Percentiles rank a stretch among this genome's conserved stretches.
Evolutionary conservation across 441 rosid species (phyloP).

Genomic region (Rhodomyrtus psidioides): DNA sequence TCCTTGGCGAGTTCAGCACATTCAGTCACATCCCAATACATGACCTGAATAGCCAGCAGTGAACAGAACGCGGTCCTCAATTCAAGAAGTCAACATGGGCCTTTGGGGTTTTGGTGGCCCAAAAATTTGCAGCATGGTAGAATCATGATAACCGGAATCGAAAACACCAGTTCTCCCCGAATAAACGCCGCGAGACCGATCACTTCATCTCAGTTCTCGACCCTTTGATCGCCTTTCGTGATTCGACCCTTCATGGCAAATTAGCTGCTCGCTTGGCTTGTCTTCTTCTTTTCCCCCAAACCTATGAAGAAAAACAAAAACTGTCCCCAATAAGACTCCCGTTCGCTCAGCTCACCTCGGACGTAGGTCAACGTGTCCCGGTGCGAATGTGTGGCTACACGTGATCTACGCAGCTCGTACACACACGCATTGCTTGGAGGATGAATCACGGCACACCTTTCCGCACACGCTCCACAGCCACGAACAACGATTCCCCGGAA

Average conservation of each 20-base stretch:
- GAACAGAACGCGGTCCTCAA: neutral
- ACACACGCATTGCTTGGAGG: neutral
- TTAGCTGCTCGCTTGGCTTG: neutral
- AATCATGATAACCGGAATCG: neutral
- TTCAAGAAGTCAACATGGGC: neutral
- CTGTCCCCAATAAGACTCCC: neutral
- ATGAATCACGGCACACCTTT: neutral
- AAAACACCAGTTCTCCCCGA: neutral
- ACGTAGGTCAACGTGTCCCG: neutral
- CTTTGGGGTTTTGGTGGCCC: neutral
- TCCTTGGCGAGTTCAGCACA: neutral
- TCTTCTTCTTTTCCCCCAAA: neutral
- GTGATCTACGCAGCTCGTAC: neutral
- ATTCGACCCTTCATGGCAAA: neutral
- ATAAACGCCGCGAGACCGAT: neutral
- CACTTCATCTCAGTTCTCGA: neutral
- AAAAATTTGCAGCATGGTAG: neutral
- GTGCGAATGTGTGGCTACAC: neutral
- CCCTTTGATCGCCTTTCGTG: neutral
- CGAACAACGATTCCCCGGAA: neutral
- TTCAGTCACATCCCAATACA: neutral
- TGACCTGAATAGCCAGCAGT: neutral
- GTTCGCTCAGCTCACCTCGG: neutral
- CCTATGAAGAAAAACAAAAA: neutral
- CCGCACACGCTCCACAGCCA: neutral